Evolutionary conservation across 148 eudicot genomes (phyloP).

Genomic region (Cornus suecica): DNA sequence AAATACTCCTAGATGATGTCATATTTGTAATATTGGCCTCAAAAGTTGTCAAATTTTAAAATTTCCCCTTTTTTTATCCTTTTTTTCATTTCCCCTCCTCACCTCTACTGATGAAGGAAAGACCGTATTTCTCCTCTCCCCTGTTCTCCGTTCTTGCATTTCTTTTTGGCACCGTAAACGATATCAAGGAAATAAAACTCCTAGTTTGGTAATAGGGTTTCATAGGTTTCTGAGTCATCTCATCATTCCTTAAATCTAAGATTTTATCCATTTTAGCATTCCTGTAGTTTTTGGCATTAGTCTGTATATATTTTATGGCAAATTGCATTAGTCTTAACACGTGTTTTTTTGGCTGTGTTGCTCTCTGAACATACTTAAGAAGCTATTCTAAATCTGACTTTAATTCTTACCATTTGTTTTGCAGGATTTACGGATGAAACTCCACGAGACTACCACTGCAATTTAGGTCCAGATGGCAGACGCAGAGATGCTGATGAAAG

Average conservation of each 20-base stretch:
- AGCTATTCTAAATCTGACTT: not conserved
- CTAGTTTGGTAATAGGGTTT: not conserved
- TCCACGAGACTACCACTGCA: slow-evolving; percentile 96
- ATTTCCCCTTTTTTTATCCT: no score
- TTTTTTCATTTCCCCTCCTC: no score
- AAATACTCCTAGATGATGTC: no score
- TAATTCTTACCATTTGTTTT: slow-evolving; percentile 18
- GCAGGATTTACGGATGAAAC: slow-evolving; percentile 94
- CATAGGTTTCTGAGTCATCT: not conserved
- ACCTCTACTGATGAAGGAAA: no score
- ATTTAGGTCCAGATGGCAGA: slow-evolving; percentile 94
- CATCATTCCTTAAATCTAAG: not conserved
- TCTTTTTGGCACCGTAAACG: no score
- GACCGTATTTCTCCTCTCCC: no score
- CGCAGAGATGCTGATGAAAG: slow-evolving; percentile 99
- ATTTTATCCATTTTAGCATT: not conserved
- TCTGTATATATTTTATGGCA: not conserved
- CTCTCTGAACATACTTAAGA: not conserved
- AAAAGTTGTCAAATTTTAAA: no score
- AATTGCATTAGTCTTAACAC: not conserved
- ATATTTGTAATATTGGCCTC: no score
- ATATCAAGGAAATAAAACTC: not conserved
- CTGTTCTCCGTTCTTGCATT: no score
- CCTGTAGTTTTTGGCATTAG: not conserved
- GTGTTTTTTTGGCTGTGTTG: not conserved